These are phyloP conservation scores for Suhomyces emberorum DNA, from an alignment of 805 yeast species.

Conservation along the genomic window DNA sequence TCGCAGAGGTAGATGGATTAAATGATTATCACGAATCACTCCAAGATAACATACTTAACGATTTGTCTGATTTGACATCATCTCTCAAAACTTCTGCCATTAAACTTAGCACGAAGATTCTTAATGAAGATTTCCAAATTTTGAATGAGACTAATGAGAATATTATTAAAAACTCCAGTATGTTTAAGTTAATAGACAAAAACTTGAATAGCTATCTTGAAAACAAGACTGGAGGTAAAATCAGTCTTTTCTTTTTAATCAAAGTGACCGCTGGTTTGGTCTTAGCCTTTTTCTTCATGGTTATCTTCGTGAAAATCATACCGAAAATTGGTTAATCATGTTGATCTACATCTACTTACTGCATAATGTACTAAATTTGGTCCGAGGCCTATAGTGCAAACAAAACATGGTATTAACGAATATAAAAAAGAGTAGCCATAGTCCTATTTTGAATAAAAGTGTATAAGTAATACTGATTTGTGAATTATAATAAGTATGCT, in stretches of 20 bases:
- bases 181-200: conserved; percentile 31
- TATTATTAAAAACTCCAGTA: conserved; percentile 26
- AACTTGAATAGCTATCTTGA: conserved; percentile 36
- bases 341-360: too few species aligned
- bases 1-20: conserved; percentile 13
- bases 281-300: conserved; percentile 28
- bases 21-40: conserved; percentile 40
- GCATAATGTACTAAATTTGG: too few species aligned
- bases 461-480: conserved; percentile 5
- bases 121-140: conserved; percentile 32
- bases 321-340: conserved; percentile 31
- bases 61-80: conserved; percentile 47
- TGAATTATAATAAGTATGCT: conserved; percentile 7
- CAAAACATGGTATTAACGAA: background rate
- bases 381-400: too few species aligned
- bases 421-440: background rate
- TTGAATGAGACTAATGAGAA: conserved; percentile 34
- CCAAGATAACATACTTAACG: conserved; percentile 49
- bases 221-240: conserved; percentile 40
- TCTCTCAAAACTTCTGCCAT: conserved; percentile 48
- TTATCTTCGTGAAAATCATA: conserved; percentile 31
- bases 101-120: conserved; percentile 33
- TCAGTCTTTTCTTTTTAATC: conserved; percentile 35
- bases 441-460: conserved; percentile 1
- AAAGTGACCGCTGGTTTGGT: conserved; percentile 27